phyloP scores from a whole-genome alignment of 2,329 filamentous ascomycete genomes.

The Alternaria gaisen region DNA sequence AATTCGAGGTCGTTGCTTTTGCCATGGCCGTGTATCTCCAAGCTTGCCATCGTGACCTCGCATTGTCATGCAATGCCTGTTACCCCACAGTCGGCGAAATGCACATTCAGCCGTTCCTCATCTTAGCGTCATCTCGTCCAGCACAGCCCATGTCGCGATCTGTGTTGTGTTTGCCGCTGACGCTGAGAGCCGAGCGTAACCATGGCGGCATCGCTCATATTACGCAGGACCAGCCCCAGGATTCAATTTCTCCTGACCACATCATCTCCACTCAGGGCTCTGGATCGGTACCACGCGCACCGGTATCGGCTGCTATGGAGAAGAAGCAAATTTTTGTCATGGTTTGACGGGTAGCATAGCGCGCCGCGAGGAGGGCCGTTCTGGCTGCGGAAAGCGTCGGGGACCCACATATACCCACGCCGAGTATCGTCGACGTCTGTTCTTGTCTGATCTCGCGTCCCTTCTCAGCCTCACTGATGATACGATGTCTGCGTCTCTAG shows the following conservation, averaged over 20 bases:
- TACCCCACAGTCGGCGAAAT: conserved; percentile 24
- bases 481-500: neutral
- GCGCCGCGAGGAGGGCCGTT: conserved; percentile 25
- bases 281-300: conserved; percentile 14
- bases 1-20: conserved; percentile 1
- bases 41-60: conserved; percentile 16
- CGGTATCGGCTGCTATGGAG: conserved; percentile 26
- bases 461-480: neutral
- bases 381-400: conserved; percentile 31
- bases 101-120: neutral
- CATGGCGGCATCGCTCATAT: conserved; percentile 20
- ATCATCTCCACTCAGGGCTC: conserved; percentile 17
- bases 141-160: conserved; percentile 15
- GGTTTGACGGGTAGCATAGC: conserved; percentile 6
- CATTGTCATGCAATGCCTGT: conserved; percentile 7
- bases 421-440: neutral
- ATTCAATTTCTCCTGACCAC: conserved; percentile 16
- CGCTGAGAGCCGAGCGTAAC: conserved; percentile 30
- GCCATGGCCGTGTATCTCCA: neutral
- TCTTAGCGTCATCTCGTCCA: neutral
- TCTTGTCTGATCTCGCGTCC: neutral
- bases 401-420: conserved; percentile 14
- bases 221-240: conserved; percentile 12
- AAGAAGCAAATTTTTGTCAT: conserved; percentile 17
- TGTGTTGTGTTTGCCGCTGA: conserved; percentile 11